These are phyloP conservation scores for Epichloe elymi DNA, from an alignment of 2,329 filamentous ascomycete species.

Conservation along the genomic window DNA sequence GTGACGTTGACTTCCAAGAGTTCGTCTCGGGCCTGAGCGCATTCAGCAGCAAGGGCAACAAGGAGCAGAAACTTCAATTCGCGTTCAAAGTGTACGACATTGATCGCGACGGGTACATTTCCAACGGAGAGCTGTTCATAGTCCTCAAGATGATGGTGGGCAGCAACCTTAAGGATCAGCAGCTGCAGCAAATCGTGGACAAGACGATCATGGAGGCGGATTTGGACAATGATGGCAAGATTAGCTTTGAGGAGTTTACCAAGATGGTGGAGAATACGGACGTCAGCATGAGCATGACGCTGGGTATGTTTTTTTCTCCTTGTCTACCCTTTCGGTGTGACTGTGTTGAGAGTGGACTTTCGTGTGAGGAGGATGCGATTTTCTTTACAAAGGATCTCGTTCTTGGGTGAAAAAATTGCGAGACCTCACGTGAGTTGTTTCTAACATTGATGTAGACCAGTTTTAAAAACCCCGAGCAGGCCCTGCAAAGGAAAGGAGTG, in stretches of 20 bases:
- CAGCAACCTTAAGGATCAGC: slow-evolving; percentile 96
- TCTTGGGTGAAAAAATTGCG: too few species aligned
- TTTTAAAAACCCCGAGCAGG: neutral
- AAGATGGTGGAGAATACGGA: slow-evolving; percentile 97
- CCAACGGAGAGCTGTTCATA: slow-evolving; percentile 97
- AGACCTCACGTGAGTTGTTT: too few species aligned
- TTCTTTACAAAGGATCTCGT: neutral
- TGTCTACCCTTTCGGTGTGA: neutral
- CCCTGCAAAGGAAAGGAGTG: neutral
- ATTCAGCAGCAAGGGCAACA: slow-evolving; percentile 96
- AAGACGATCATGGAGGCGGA: slow-evolving; percentile 99
- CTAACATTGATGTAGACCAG: neutral
- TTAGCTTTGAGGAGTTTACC: slow-evolving; percentile 97
- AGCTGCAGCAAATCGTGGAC: slow-evolving; percentile 98
- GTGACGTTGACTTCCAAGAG: slow-evolving; percentile 96
- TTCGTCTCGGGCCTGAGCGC: slow-evolving; percentile 92
- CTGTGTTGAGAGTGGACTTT: too few species aligned
- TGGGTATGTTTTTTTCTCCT: slow-evolving; percentile 35
- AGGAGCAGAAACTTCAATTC: slow-evolving; percentile 95
- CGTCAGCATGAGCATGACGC: slow-evolving; percentile 61
- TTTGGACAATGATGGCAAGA: slow-evolving; percentile 89
- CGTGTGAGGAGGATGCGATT: neutral
- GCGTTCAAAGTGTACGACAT: slow-evolving; percentile 99
- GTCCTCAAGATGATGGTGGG: slow-evolving; percentile 99
- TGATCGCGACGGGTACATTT: slow-evolving; percentile 95